Base-by-base conservation (phyloP, 371 early-diverging fungal species). In the Apophysomyces variabilis region DNA sequence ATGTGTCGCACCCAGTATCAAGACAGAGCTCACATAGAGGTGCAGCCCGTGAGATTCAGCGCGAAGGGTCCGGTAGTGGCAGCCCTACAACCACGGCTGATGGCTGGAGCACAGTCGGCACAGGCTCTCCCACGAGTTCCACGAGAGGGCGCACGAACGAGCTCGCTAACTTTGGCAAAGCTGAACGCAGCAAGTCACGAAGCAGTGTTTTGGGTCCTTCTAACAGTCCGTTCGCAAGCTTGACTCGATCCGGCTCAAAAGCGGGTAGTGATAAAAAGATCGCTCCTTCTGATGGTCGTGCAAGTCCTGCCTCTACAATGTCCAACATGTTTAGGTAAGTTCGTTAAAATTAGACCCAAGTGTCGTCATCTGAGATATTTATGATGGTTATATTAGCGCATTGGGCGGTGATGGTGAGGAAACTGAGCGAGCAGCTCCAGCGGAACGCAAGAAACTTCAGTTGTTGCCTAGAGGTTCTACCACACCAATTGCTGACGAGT, bases 141-240 rank as follows among this genome's bases (percentile, higher is more conserved):
- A 64, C 62, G 60, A 62, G 62, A 36, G 66, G 80, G 75, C 78
- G 84, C 75, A 72, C 83, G 77, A 56, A 93, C 86, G 95, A 95
- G 66, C 75, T 94, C 57, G 80, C 89, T 44, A 84, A 85, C 63
- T 94, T 96, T 76, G 96, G 95, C 58, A 87, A 94, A 72, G 75
- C 93, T 1, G 79, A 86, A 46, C 86, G 91, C 59, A 79, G 87
- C 70, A 90, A 89, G 74, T 65, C 77, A 16, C 75, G 79, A 21
- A 60, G 72, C 37, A 69, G 80, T 56, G 83, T 83, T 26, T 82
- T 89, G 58, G 89, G 88, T 59, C 89, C 90, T 43, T 78, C 84
- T 6, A 76, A 78, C 45, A 82, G 80, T 68, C 86, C 88, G 13
- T 89, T 93, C 71, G 83, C 75, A 38, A 75, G 69, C 43, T 70